Evolutionary conservation across 2,329 filamentous ascomycete species (phyloP).

Genomic region (Trichoderma afroharzianum): DNA sequence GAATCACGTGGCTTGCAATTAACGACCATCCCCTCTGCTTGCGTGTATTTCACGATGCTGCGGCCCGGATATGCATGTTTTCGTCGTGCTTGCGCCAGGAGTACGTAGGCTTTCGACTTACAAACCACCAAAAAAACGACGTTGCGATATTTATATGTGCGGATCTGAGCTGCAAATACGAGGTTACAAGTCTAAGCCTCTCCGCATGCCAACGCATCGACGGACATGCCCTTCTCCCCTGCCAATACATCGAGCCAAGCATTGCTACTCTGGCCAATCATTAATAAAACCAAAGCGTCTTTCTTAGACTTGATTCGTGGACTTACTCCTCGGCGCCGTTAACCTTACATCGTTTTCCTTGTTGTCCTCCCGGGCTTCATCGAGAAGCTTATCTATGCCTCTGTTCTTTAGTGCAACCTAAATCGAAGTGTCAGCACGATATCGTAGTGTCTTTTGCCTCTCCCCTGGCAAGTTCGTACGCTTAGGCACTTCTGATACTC

Average conservation of each 20-base stretch:
- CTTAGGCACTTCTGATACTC: conserved; percentile 84
- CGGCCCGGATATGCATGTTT: neutral
- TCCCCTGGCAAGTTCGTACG: conserved; percentile 44
- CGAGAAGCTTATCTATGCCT: conserved; percentile 89
- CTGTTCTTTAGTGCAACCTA: conserved; percentile 82
- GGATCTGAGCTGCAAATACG: conserved; percentile 4
- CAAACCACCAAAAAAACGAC: neutral
- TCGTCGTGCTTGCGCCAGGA: neutral
- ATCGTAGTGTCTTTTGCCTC: neutral
- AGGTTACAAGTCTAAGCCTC: conserved; percentile 11
- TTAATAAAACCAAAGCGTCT: neutral
- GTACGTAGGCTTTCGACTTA: neutral
- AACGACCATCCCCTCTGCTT: conserved; percentile 2
- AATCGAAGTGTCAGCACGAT: neutral
- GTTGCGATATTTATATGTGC: conserved; percentile 14
- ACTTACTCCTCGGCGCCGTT: conserved; percentile 41
- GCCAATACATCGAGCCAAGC: neutral
- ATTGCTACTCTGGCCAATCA: neutral
- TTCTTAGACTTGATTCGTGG: neutral
- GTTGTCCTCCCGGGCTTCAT: conserved; percentile 84
- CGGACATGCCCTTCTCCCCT: neutral
- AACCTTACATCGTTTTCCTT: conserved; percentile 73
- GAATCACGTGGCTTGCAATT: conserved; percentile 15
- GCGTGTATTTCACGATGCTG: conserved; percentile 12
- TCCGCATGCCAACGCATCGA: neutral